Evolutionary conservation across 805 yeast genomes (phyloP), one percentile per base, ranked within the genome.

Genomic region (Cyberlindnera veronae): DNA sequence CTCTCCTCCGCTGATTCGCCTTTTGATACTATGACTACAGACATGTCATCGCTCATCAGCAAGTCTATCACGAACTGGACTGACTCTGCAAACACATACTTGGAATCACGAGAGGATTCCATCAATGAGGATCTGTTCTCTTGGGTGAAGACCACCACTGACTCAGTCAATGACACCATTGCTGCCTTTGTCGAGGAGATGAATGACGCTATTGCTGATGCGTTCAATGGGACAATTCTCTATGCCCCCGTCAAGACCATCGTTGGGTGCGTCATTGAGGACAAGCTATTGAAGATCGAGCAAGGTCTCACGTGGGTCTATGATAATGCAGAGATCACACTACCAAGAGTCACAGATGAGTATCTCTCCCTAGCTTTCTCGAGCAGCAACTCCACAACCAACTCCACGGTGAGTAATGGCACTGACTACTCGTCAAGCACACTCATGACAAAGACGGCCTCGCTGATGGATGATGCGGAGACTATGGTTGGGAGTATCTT

Each of bases 281-380:
- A 82, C 35, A 93, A 91, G 53, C 59, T 91, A 6, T 69, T 68
- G 12, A 68, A 72, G 17, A 66, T 88, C 3, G 84, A 84, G 47
- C 56, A 74, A 22, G 98, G 95, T 0, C 62, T 90, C 39, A 73
- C 80, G 2, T 93, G 97, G 97, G 64, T 89, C 2, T 69, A 81
- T 50, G 66, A 81, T 26, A 68, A 84, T 46, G 69, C 89, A 3
- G 68, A 76, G 13, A 61, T 89, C 3, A 48, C 64, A 1, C 55
- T 87, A 1, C 95, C 95, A 0, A 51, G 67, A 30, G 60, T 81
- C 13, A 66, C 66, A 34, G 58, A 58, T 10, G 45, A 57, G 5
- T 63, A 63, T 18, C 38, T 70, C 3, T 31, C 54, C 6, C 29
- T 45, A 22, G 53, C 52, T 3, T 17, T 62, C 13, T 39, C 14